Conservation (phyloP, 139 green algal genomes). For the Trebouxia sp. region DNA sequence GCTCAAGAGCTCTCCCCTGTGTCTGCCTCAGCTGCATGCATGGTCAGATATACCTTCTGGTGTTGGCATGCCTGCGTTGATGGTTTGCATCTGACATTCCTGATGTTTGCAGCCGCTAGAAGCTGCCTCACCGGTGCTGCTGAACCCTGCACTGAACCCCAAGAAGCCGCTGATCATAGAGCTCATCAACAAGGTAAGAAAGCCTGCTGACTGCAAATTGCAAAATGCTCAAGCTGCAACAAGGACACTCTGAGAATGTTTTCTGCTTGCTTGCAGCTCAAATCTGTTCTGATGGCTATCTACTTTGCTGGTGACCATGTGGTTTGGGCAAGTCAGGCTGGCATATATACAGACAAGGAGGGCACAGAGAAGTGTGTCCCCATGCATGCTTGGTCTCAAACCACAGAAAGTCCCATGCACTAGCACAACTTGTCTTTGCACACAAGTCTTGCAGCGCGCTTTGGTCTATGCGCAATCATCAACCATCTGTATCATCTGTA, state of each 20-base stretch:
- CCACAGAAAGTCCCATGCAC: too few species aligned
- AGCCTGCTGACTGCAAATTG: not conserved
- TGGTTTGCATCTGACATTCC: too few species aligned
- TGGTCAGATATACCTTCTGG: not conserved
- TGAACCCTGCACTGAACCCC: slow-evolving; percentile 63
- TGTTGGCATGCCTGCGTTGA: too few species aligned
- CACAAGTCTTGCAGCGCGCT: too few species aligned
- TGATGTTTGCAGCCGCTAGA: slow-evolving; percentile 74
- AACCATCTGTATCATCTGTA: too few species aligned
- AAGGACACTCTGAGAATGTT: too few species aligned
- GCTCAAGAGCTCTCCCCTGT: not conserved
- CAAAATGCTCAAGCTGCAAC: not conserved
- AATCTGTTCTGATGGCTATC: slow-evolving; percentile 85
- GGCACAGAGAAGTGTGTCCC: slow-evolving; percentile 49
- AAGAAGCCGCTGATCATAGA: slow-evolving; percentile 70
- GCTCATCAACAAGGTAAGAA: slow-evolving; percentile 74
- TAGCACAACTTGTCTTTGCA: too few species aligned
- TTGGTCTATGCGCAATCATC: too few species aligned
- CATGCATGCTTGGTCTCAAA: too few species aligned
- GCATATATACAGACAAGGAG: slow-evolving; percentile 76
- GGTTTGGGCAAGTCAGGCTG: slow-evolving; percentile 87
- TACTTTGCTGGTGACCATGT: slow-evolving; percentile 95
- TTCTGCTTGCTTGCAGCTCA: slow-evolving; percentile 62
- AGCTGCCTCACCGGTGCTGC: slow-evolving; percentile 69
- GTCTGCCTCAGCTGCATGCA: not conserved